Evolutionary conservation across 805 yeast species (phyloP), one percentile per base, ranked within the genome.

Genomic region (Ogataea nitratoaversa): DNA sequence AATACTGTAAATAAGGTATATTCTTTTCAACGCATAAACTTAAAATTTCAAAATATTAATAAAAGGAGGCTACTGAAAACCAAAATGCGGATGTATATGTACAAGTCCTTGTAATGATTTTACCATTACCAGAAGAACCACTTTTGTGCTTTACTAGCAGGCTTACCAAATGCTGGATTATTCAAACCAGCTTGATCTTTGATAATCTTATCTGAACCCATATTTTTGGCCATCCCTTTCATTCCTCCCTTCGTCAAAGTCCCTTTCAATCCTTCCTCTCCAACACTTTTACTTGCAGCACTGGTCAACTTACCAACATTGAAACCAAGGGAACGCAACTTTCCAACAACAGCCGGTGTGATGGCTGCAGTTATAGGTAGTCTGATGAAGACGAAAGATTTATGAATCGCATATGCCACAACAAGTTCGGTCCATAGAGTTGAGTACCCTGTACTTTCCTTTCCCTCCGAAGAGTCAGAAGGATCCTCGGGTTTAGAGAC

Each of bases 341-440:
- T 57, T 38, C 62, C 68, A 5, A 88, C 95, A 2, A 88, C 72
- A 1, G 78, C 57, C 5, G 99, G 99, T 0, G 97, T 89, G 11
- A 90, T 74, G 2, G 95, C 95, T 0, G 96, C 96, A 0, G 97
- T 84, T 23, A 88, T 61, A 12, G 99, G 99, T 5, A 93, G 67
- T 47, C 99, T 74, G 31, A 93, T 74, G 44, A 91, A 77, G 19
- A 91, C 75, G 47, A 93, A 71, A 4, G 90, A 77, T 66, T 93
- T 93, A 68, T 93, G 98, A 34, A 93, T 67, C 2, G 96, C 96
- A 59, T 93, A 93, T 0, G 98, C 98, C 38, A 93, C 74, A 11
- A 85, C 80, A 50, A 88, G 78, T 62, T 91, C 97, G 0, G 97
- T 84, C 72, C 86, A 58, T 56, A 88, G 59, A 41, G 81, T 70